A percentile compares a stretch with the other conserved stretches of the same genome.
Conservation (phyloP, 1,284 basidiomycete genomes). For the Prillingera fragicola region DNA sequence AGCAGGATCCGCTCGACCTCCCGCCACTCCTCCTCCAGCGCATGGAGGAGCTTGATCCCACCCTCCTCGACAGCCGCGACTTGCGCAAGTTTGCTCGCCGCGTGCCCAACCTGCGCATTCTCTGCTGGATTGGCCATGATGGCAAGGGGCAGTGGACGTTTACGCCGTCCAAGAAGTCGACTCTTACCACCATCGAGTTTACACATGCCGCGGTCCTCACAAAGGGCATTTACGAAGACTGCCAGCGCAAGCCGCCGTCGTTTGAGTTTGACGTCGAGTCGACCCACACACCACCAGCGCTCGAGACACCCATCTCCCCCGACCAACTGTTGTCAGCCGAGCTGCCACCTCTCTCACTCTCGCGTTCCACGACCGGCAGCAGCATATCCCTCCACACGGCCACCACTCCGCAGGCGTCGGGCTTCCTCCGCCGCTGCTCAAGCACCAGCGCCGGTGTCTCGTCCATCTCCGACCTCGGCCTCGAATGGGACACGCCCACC, state of each 20-base stretch:
- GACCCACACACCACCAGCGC: not conserved
- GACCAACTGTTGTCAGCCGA: slow-evolving; percentile 8
- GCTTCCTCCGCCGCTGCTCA: slow-evolving; percentile 3
- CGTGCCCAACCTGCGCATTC: slow-evolving; percentile 19
- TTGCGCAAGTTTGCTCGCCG: slow-evolving; percentile 28
- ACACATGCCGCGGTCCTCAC: slow-evolving; percentile 17
- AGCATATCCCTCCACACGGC: slow-evolving; percentile 6
- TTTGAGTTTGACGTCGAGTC: slow-evolving; percentile 14
- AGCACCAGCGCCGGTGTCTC: slow-evolving; percentile 1
- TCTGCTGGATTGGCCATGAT: slow-evolving; percentile 27
- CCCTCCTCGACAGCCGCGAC: slow-evolving; percentile 25
- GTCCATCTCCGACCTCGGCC: slow-evolving; percentile 8
- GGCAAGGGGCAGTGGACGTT: slow-evolving; percentile 33
- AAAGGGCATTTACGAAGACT: slow-evolving; percentile 16
- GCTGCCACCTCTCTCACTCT: slow-evolving; percentile 12
- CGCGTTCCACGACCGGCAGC: slow-evolving; percentile 14
- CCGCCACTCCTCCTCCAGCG: slow-evolving; percentile 9
- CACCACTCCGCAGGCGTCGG: not conserved
- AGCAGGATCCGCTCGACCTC: not conserved
- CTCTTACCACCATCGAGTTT: slow-evolving; percentile 21
- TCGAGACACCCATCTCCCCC: slow-evolving; percentile 12
- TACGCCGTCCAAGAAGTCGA: slow-evolving; percentile 13
- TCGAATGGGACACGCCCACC: slow-evolving; percentile 13
- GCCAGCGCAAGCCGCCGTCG: slow-evolving; percentile 13
- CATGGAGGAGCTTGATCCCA: slow-evolving; percentile 16